Conservation (phyloP, 176 grass and related monocot species). For the Olyra latifolia region DNA sequence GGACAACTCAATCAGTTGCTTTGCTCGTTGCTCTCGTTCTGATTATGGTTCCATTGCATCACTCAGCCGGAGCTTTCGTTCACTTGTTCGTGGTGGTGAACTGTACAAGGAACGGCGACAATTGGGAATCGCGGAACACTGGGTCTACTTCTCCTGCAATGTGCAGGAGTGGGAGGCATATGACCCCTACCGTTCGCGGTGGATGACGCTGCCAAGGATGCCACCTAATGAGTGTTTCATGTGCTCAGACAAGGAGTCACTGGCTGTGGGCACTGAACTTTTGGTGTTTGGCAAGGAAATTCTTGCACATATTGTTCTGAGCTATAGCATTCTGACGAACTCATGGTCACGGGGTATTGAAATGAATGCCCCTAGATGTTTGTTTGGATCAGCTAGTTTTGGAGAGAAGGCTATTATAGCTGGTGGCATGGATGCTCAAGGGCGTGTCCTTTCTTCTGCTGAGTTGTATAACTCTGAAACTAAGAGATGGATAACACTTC, state of each 20-base stretch:
- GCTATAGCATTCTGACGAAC: constrained; percentile 92
- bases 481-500: constrained; percentile 72
- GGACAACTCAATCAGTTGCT: constrained; percentile 85
- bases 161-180: constrained; percentile 92
- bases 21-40: constrained; percentile 73
- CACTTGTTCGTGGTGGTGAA: constrained; percentile 66
- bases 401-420: constrained; percentile 90
- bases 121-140: constrained; percentile 82
- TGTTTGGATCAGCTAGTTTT: constrained; percentile 94
- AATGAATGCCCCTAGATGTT: constrained; percentile 91
- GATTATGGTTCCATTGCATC: constrained; percentile 81
- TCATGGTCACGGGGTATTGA: constrained; percentile 80
- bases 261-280: constrained; percentile 91
- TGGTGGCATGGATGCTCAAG: constrained; percentile 69
- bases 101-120: constrained; percentile 67
- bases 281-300: constrained; percentile 90
- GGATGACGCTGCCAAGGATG: constrained; percentile 96
- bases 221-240: constrained; percentile 90
- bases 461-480: constrained; percentile 90
- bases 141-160: constrained; percentile 97
- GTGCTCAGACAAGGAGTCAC: constrained; percentile 87
- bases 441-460: constrained; percentile 60
- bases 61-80: constrained; percentile 61
- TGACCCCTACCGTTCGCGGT: constrained; percentile 71
- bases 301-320: constrained; percentile 71